Percentiles rank a stretch among this genome's conserved stretches.
These are phyloP conservation scores for Fusarium proliferatum DNA, from an alignment of 2,329 filamentous ascomycete species.

Conservation along the genomic window DNA sequence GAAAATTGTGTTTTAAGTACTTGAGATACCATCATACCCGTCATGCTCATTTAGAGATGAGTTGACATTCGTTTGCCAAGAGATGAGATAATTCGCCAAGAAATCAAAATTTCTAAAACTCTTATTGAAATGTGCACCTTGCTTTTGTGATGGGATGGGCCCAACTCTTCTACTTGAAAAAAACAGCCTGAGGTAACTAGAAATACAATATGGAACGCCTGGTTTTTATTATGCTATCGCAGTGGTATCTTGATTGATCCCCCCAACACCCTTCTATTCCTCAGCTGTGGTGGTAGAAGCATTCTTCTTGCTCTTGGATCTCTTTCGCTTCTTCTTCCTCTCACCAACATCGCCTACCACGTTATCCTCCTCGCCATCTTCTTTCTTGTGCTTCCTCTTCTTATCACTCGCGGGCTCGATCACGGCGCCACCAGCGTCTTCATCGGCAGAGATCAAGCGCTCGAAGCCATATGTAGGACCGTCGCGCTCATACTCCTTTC, in stretches of 20 bases:
- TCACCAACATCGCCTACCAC: constrained; percentile 44
- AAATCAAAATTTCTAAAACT: neutral
- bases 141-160: constrained; percentile 11
- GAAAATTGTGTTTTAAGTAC: constrained; percentile 32
- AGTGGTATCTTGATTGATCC: constrained; percentile 36
- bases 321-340: constrained; percentile 65
- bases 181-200: constrained; percentile 10
- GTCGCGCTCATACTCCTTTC: constrained; percentile 65
- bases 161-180: constrained; percentile 19
- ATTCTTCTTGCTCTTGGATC: constrained; percentile 58
- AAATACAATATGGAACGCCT: constrained; percentile 40
- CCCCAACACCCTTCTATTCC: constrained; percentile 22
- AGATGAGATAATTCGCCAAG: constrained; percentile 8
- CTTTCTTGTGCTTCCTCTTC: constrained; percentile 15
- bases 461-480: constrained; percentile 70
- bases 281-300: constrained; percentile 40
- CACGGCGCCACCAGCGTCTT: constrained; percentile 38
- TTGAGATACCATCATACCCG: constrained; percentile 42
- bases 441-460: constrained; percentile 47
- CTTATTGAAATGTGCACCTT: constrained; percentile 1
- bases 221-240: constrained; percentile 30
- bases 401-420: constrained; percentile 41
- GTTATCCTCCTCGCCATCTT: constrained; percentile 31
- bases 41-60: constrained; percentile 20
- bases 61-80: constrained; percentile 25